These are phyloP conservation scores for Sporisorium scitamineum DNA, from an alignment of 1,284 basidiomycete genomes.

Conservation along the genomic window DNA sequence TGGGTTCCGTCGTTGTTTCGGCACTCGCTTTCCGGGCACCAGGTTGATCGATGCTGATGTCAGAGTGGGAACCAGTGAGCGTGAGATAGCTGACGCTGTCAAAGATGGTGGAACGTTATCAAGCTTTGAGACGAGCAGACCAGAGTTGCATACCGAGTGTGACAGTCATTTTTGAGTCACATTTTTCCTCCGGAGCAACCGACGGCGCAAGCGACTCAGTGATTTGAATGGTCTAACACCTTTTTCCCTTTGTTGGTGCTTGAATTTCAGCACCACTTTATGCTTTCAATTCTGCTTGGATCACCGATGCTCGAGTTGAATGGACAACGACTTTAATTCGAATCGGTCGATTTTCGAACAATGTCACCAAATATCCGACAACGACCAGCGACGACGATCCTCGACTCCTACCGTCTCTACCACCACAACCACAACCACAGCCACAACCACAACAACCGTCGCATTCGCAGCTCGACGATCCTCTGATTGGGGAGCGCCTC, in stretches of 20 bases:
- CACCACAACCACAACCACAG: background rate
- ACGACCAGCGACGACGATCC: conserved; percentile 3
- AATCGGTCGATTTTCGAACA: conserved; percentile 24
- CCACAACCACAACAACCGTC: background rate
- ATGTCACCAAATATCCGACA: background rate
- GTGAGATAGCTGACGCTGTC: background rate
- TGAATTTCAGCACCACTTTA: conserved; percentile 1
- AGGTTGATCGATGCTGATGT: background rate
- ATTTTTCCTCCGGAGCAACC: conserved; percentile 18
- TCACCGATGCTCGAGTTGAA: conserved; percentile 21
- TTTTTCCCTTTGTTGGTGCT: background rate
- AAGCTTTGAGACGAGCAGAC: background rate
- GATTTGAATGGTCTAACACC: background rate
- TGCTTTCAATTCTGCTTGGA: conserved; percentile 21
- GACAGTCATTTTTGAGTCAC: conserved; percentile 16
- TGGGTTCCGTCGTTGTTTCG: background rate
- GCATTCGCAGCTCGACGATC: background rate
- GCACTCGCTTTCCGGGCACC: background rate
- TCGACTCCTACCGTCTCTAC: background rate
- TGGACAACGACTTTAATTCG: conserved; percentile 10
- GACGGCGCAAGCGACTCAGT: conserved; percentile 1
- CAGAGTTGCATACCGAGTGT: no score
- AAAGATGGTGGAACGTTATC: background rate
- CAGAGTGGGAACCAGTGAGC: background rate
- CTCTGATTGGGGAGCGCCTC: background rate